Evolutionary conservation across 805 yeast species (phyloP), one percentile per base, ranked within the genome.

Genomic region (Lipomyces orientalis): DNA sequence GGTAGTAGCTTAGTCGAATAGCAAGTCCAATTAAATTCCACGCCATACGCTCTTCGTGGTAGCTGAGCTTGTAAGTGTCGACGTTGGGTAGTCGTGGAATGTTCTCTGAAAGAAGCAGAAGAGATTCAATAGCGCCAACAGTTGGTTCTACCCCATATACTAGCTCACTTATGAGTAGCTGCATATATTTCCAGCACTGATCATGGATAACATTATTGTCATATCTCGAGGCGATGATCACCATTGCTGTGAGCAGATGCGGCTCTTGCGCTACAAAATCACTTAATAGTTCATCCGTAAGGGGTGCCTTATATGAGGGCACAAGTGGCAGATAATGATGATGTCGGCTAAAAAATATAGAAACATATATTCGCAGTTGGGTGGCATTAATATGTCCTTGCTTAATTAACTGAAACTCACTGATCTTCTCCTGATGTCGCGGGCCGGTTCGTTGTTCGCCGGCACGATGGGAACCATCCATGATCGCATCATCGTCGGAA

Each of bases 21-120:
- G 75, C 75, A 22, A 72, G 43, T 6, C 74, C 75, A 14, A 72
- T 66, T 16, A 73, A 61, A 46, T 68, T 72, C 74, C 75, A 73
- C 25, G 71, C 55, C 64, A 73, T 43, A n/a, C 71, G 62, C 43
- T 68, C 73, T 46, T 73, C 74, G 37, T 61, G 52, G 12, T 58
- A 55, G 29, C 35, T 25, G 43, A 64, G 57, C 39, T 58, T 54
- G 46, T 64, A 62, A 29, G 62, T 37, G 6, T 69, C 68, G 16
- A 56, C 54, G 29, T 54, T 60, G 8, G 64, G 55, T 16, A 65
- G 35, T 8, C 60, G 58, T 4, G 75, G 74, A n/a, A 72, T 64
- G 57, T 73, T 73, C n/a, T 73, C 75, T 8, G 74, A 72, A 29
- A 73, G 58, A 5, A 73, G 64, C 8, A 73, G 63, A 9, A 73